Evolutionary conservation across 106 monocot species (phyloP).

Genomic region (Apostasia ramifera): DNA sequence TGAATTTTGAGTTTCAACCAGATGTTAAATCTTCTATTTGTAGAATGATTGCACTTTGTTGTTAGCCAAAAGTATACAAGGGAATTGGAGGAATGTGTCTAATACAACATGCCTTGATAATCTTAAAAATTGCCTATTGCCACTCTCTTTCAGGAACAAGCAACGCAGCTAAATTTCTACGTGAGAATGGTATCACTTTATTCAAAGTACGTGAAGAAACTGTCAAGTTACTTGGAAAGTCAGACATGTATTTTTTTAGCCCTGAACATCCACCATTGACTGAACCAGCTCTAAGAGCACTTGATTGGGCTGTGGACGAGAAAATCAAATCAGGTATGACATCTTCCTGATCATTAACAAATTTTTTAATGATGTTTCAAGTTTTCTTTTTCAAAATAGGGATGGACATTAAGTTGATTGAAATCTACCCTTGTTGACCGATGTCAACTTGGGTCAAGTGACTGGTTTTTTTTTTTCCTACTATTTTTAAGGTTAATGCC

Average conservation of each 20-base stretch:
- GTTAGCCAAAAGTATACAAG: too few species aligned
- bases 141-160: conserved; percentile 60
- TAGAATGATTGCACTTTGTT: too few species aligned
- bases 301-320: conserved; percentile 86
- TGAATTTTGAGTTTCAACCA: too few species aligned
- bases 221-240: conserved; percentile 75
- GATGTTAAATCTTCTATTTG: too few species aligned
- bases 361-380: not conserved
- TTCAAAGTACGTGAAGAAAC: conserved; percentile 71
- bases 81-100: too few species aligned
- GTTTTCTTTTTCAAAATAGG: not conserved
- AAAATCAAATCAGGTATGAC: conserved; percentile 74
- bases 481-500: not conserved
- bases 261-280: conserved; percentile 77
- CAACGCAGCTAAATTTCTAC: conserved; percentile 67
- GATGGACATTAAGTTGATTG: not conserved
- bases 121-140: not conserved
- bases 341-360: not conserved
- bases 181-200: conserved; percentile 73
- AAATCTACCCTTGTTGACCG: not conserved
- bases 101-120: too few species aligned
- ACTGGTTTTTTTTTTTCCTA: not conserved
- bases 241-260: conserved; percentile 75
- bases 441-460: not conserved
- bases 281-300: conserved; percentile 77